Base-by-base conservation (phyloP, 352 stramenopile genomes). In the Phytopythium delawarense region DNA sequence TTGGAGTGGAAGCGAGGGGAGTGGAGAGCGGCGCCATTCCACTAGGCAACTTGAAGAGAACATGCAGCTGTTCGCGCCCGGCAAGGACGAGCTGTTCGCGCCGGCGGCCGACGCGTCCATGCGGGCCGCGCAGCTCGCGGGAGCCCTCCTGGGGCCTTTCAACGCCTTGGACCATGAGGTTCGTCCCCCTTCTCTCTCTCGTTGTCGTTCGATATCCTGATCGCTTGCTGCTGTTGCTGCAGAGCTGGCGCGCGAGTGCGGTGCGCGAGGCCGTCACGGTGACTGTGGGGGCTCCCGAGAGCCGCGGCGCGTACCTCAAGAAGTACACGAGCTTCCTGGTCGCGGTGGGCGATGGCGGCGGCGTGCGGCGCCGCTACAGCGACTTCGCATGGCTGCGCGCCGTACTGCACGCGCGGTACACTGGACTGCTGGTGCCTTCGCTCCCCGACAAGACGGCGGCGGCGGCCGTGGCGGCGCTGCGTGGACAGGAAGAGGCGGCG, bases 321-420 rank as follows among this genome's bases (percentile, higher is more conserved):
- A 89, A 88, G 60, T 77, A 90, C 75, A 90, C 77, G 68, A 88
- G 78, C 39, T 90, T 81, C 58, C 69, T 85, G 15, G 71, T 91
- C 61, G 34, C 71, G 70, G 49, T 58, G 72, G 42, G 32, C 46
- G 42, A 44, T 57, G 28, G 11, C 4, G 50, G 8, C 50, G 28
- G 50, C 28, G 72, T 86, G 23, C 80, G 82, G 0, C 79, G 82
- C 32, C 78, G 82, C 60, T 91, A 88, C 50, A 85, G 82, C 49
- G 82, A 91, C 57, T 91, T 91, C 66, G 76, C 76, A 52, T 91
- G 82, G 82, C 73, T 91, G n/a, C 82, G 81, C 32, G 62, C 67
- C 9, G 80, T 88, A 44, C 70, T 91, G 4, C 69, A 70, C 34
- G 76, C 72, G 25, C 76, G 82, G 11, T 91, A 91, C 65, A 62